Conservation (phyloP, 805 yeast species). For the Schwanniomyces sp. region DNA sequence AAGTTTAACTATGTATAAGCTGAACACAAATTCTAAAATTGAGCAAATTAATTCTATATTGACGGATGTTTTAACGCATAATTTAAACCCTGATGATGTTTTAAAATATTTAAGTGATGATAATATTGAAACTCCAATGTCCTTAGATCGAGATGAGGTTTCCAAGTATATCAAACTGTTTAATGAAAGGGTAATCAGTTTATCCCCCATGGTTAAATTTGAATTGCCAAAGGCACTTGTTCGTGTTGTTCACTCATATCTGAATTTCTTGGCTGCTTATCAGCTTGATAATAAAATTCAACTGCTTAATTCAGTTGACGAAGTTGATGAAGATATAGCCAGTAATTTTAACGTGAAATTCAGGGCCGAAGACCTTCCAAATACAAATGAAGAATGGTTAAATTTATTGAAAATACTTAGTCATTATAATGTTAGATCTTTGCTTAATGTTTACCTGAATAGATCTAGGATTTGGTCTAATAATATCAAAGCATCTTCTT, state of each 20-base stretch:
- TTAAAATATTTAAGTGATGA: constrained; percentile 5
- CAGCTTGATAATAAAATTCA: constrained; percentile 20
- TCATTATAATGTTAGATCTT: constrained; percentile 36
- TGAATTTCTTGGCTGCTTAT: constrained; percentile 22
- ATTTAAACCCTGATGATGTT: constrained; percentile 6
- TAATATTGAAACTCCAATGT: constrained; percentile 15
- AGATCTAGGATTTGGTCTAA: constrained; percentile 50
- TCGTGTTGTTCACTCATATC: constrained; percentile 55
- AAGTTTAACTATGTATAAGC: not conserved
- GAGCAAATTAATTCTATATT: not conserved
- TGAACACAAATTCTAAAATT: not conserved
- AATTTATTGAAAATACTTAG: constrained; percentile 37
- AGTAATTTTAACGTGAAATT: constrained; percentile 25
- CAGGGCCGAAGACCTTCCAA: constrained; percentile 34
- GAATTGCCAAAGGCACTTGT: constrained; percentile 64
- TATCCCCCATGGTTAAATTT: constrained; percentile 82
- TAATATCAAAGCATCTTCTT: constrained; percentile 33
- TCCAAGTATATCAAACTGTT: constrained; percentile 37
- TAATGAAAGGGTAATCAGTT: constrained; percentile 59
- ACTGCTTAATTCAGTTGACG: constrained; percentile 20
- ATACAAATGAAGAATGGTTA: constrained; percentile 30
- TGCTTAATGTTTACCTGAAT: constrained; percentile 50
- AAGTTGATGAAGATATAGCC: constrained; percentile 23
- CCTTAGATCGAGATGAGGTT: constrained; percentile 32
- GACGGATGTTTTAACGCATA: constrained; percentile 3